Base-by-base conservation (phyloP, 1,284 basidiomycete genomes). In the Flammula alnicola region DNA sequence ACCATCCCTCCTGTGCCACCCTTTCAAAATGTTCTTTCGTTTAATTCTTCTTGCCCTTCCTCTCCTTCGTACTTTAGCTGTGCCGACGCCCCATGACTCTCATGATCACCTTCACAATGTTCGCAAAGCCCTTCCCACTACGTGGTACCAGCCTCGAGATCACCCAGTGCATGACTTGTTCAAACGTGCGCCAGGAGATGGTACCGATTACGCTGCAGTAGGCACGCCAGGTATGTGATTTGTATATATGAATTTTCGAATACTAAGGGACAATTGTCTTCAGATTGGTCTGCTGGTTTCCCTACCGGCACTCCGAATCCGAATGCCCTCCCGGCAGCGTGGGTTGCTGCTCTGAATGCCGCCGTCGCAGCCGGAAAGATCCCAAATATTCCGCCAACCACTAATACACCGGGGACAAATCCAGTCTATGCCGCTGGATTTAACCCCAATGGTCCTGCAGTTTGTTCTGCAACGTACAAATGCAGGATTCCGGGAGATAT, bases 341-440 rank as follows among this genome's bases (percentile, higher is more conserved):
- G 92, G 91, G 65, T 79, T 26, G 74, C 81, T 63, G 87, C 88
- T 6, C 74, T 91, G 58, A 73, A 79, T 50, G 73, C 71, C 5
- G 89, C 88, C 29, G 74, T 85, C 30, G 59, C 73, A n/a, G 79
- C 82, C 4, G 88, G 88, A 38, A 81, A 80, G 58, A 91, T 94
- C 46, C 91, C 92, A 7, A 63, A 82, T 60, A 74, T 91, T 47
- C 83, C 88, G 9, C 56, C 64, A 35, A 72, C 84, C 4, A 75
- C 73, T 9, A 67, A 67, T 46, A 51, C 54, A 0, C 69, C 68
- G 30, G 64, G 69, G 36, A 63, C 67, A 1, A 80, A 76, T 54
- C 84, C 88, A 0, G 70, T 69, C 0, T 88, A 89, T 57, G 80
- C 84, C 6, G 20, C 59, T 8, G 79, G 78, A 16, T 59, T 69